Evolutionary conservation across 129 eudicot species (phyloP), one percentile per base, ranked within the genome.

Genomic region (Artemisia tridentata): DNA sequence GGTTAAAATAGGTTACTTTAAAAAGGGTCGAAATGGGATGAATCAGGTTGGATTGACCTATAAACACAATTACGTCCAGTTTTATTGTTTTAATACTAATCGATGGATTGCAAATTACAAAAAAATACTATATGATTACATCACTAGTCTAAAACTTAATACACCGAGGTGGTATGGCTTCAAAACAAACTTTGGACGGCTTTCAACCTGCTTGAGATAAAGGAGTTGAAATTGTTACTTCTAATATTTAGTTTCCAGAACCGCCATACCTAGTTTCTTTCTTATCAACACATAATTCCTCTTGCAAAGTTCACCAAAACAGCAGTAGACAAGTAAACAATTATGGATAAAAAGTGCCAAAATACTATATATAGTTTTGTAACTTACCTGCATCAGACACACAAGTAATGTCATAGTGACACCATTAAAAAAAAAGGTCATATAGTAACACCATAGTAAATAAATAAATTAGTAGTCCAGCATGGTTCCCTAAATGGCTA

Each of bases 301-400:
- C 65, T 59, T 59, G 65, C 65, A 21, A n/a, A 34, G 45, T 27
- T 1, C 19, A 23, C 41, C 15, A 5, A 20, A 12, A 21, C 14
- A 49, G 27, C 43, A 23, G 49, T 23, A 46, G 57, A 47, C 47
- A 68, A 65, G 11, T 4, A 29, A 51, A 25, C 31, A 38, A 13
- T 27, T 47, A 38, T 67, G 46, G 6, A 3, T 21, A 67, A 67
- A 4, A 25, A 41, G 45, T 3, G 65, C 18, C 11, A 13, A 59
- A 59, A 31, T 62, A 62, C 21, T 4, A 62, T 15, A n/a, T 23
- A 47, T 47, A 15, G 10, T 23, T 59, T 45, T n/a, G 49, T 45
- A 55, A 41, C 15, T 56, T 56, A 75, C 29, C 45, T 75, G 71
- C 79, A 65, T 43, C 67, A 43, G 12, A 50, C 71, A 49, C 60